These are phyloP conservation scores for Astragalus membranaceus DNA, from an alignment of 306 rosid species.

Conservation along the genomic window DNA sequence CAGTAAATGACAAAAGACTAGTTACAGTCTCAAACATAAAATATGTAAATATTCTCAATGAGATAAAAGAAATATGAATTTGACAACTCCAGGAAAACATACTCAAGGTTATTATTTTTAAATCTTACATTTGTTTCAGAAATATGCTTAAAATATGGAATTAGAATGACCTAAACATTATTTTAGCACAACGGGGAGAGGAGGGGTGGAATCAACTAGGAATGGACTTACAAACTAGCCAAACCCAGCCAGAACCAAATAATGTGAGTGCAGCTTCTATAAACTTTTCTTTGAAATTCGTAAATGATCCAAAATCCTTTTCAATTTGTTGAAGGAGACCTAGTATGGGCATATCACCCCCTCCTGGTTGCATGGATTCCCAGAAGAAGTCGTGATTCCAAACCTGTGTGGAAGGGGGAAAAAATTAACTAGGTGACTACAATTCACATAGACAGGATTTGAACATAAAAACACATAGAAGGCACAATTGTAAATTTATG, in stretches of 20 bases:
- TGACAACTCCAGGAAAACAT: conserved; percentile 1
- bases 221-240: conserved; percentile 89
- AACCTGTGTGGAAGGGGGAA: conserved; percentile 44
- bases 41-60: background rate
- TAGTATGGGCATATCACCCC: conserved; percentile 66
- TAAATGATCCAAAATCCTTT: conserved; percentile 88
- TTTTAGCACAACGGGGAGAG: background rate
- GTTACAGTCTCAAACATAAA: background rate
- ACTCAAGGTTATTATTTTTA: background rate
- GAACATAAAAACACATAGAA: conserved; percentile 1
- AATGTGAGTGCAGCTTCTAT: conserved; percentile 55
- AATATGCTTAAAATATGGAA: background rate
- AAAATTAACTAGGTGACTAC: background rate
- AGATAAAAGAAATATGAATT: background rate
- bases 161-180: background rate
- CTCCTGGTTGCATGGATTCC: conserved; percentile 96
- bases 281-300: conserved; percentile 69
- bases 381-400: conserved; percentile 68
- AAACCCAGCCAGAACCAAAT: conserved; percentile 99
- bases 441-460: background rate
- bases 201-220: background rate
- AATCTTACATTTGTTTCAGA: background rate
- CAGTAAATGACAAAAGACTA: background rate
- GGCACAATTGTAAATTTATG: background rate
- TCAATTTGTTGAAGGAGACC: conserved; percentile 88